phyloP scores from a whole-genome alignment of 78 protist species.

The Chrysochromulina parva region DNA sequence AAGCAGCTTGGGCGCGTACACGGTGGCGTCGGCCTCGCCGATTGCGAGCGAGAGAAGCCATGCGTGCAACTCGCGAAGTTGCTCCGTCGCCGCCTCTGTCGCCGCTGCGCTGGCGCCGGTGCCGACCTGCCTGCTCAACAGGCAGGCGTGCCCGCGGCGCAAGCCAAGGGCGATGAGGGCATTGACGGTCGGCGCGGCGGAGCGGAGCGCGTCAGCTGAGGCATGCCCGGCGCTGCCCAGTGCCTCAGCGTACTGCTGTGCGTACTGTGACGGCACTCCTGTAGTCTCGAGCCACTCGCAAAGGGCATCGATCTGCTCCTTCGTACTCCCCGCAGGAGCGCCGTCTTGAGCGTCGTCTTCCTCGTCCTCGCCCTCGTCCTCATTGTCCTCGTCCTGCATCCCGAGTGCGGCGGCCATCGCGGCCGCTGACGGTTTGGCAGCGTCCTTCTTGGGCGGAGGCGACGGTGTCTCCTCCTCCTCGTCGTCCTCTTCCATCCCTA shows the following conservation, averaged over 20 bases:
- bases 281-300: not conserved
- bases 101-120: not conserved
- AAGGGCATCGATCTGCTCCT: not conserved
- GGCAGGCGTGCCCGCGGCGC: no score
- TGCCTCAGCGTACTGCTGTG: not conserved
- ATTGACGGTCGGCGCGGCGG: not conserved
- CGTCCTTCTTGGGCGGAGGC: not conserved
- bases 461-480: not conserved
- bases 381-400: not conserved
- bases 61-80: not conserved
- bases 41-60: not conserved
- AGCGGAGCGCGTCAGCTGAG: not conserved
- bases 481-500: not conserved
- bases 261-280: not conserved
- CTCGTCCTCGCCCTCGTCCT: conserved; percentile 1
- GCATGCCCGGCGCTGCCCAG: not conserved
- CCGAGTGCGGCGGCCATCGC: not conserved
- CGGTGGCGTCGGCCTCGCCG: not conserved
- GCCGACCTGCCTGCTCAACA: no score
- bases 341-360: not conserved
- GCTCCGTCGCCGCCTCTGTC: not conserved
- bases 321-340: not conserved
- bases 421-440: not conserved
- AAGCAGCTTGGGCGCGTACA: not conserved
- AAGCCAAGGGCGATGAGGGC: not conserved